Evolutionary conservation across 2,329 filamentous ascomycete species (phyloP), one percentile per base, ranked within the genome.

Genomic region (Trichoderma brevicompactum): DNA sequence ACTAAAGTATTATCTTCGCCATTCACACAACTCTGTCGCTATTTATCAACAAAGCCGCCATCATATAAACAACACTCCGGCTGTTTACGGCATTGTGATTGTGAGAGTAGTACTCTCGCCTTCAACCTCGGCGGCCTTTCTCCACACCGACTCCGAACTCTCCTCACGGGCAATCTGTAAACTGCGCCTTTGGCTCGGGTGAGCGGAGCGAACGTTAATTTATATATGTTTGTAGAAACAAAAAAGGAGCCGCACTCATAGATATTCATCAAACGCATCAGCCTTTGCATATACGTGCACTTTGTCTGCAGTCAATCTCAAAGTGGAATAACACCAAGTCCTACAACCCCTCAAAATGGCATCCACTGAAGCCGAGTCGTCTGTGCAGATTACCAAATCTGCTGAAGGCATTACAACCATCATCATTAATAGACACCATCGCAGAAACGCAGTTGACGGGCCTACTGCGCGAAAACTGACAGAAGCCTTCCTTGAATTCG

Each of bases 361-460:
- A n/a, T 52, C 58, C n/a, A 23, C 58, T 2, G 58, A 52, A 52
- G 23, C 48, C 58, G 68, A 70, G 43, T 23, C 69, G 5, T 60
- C 69, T 9, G 67, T 72, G 7, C 65, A 67, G 19, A 68, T 71
- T 10, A 62, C 54, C 48, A 70, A 66, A 23, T 70, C 72, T 17
- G 9, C 63, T 0, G 71, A 76, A 1, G 83, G 83, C 53, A 83
- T 87, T 69, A 83, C 83, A 0, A 82, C 78, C n/a, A 83, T 87
- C 64, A 79, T 81, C n/a, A 79, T 87, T 68, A 81, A 83, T 72
- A 80, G 84, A n/a, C 76, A 77, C 0, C 72, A 80, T 12, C 76
- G 79, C 28, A 79, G 80, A 59, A 87, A 87, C 69, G 85, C 84
- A 12, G 79, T 87, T 46, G 79, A 87, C 68, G 72, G 76, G 2